Evolutionary conservation across 345 rosid genomes (phyloP).

Genomic region (Citrus hindsii): DNA sequence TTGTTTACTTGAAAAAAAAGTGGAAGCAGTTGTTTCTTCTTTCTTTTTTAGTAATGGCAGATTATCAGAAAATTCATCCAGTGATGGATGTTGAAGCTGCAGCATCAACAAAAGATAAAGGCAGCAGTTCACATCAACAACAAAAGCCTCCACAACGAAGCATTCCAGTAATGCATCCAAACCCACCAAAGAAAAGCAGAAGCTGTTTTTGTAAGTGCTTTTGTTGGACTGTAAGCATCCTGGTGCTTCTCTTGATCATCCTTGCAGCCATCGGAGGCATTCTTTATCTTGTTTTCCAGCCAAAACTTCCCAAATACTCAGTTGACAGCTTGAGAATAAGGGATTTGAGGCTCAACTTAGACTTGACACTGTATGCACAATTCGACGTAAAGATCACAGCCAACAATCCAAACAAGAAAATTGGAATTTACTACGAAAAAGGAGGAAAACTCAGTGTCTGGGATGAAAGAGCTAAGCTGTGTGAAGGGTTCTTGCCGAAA

Average conservation of each 20-base stretch:
- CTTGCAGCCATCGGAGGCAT: constrained; percentile 46
- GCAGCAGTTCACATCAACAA: background rate
- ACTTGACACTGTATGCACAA: constrained; percentile 56
- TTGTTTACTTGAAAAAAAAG: background rate
- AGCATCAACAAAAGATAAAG: background rate
- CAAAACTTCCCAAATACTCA: constrained; percentile 69
- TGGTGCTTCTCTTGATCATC: constrained; percentile 36
- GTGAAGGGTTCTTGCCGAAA: constrained; percentile 68
- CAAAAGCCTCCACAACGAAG: constrained; percentile 12
- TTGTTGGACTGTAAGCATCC: constrained; percentile 52
- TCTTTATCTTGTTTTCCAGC: constrained; percentile 65
- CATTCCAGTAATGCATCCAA: constrained; percentile 20
- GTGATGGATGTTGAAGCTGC: background rate
- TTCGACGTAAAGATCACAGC: constrained; percentile 81
- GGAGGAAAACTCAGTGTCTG: constrained; percentile 67
- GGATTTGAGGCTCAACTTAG: constrained; percentile 60
- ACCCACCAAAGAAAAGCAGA: constrained; percentile 21
- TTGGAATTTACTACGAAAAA: constrained; percentile 74
- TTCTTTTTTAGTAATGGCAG: background rate
- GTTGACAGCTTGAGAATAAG: constrained; percentile 61
- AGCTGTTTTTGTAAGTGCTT: constrained; percentile 63
- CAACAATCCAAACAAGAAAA: constrained; percentile 72
- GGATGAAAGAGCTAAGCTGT: constrained; percentile 57
- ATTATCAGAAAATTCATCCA: constrained; percentile 13
- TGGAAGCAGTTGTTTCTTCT: too few species aligned